A percentile compares a stretch with the other conserved stretches of the same genome.
Evolutionary conservation across 768 basidiomycete genomes (phyloP).

Genomic region (Amanita phalloides): DNA sequence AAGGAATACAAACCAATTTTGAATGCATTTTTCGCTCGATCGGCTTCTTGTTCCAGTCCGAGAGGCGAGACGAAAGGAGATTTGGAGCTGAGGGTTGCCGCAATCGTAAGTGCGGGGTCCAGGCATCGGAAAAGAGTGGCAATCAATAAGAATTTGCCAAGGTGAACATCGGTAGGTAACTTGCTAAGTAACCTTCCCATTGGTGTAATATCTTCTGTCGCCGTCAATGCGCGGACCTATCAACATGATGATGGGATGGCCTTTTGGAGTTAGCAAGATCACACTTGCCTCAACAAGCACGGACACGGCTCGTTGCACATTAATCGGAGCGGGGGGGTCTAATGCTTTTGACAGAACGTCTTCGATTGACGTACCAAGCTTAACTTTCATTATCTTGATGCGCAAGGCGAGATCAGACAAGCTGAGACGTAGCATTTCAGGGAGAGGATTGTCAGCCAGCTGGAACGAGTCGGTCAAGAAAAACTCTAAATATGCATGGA

Average conservation of each 20-base stretch:
- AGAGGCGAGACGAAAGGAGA: constrained; percentile 88
- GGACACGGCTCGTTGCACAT: constrained; percentile 84
- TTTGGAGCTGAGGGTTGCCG: constrained; percentile 86
- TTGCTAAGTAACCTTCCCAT: constrained; percentile 87
- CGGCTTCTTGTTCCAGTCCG: constrained; percentile 80
- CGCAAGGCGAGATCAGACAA: constrained; percentile 84
- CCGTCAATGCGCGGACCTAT: constrained; percentile 79
- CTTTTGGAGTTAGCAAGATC: neutral
- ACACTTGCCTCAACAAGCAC: constrained; percentile 74
- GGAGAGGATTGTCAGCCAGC: constrained; percentile 85
- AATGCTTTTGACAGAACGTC: constrained; percentile 81
- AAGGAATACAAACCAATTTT: constrained; percentile 42
- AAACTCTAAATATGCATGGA: neutral
- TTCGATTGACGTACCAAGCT: constrained; percentile 77
- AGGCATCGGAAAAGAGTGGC: constrained; percentile 82
- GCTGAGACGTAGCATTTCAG: constrained; percentile 92
- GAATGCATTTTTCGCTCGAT: constrained; percentile 74
- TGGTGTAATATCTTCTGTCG: constrained; percentile 84
- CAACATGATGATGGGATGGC: constrained; percentile 2
- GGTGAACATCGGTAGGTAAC: constrained; percentile 90
- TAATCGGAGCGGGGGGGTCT: constrained; percentile 79
- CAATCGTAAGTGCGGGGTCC: constrained; percentile 95
- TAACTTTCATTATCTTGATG: constrained; percentile 91
- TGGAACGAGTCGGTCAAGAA: constrained; percentile 16
- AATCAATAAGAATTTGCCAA: constrained; percentile 85